Percentiles rank a stretch among this genome's conserved stretches.
Conservation (phyloP, 176 grass and related monocot species). For the Raddia distichophylla region DNA sequence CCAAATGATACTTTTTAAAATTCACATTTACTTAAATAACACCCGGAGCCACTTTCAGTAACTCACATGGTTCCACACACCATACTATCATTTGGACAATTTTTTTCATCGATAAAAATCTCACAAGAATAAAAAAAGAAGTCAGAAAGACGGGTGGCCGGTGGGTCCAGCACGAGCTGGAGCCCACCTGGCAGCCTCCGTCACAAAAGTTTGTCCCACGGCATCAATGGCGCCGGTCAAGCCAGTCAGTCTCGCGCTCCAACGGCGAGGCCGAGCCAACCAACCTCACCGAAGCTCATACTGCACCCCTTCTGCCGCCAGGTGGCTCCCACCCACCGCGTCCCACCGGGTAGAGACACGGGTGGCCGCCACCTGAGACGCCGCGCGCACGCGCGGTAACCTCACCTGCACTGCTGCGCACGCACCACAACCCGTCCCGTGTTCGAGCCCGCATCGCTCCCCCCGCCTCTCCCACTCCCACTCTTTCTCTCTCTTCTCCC, state of each 20-base stretch:
- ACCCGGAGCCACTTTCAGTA: too few species aligned
- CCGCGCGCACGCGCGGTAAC: not conserved
- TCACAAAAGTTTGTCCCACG: not conserved
- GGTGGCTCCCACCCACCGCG: not conserved
- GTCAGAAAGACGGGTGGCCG: too few species aligned
- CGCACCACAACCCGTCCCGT: not conserved
- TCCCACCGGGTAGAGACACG: not conserved
- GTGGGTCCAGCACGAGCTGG: not conserved
- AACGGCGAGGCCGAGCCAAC: not conserved
- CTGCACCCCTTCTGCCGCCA: not conserved
- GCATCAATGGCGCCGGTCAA: not conserved
- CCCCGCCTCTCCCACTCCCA: not conserved
- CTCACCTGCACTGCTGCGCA: not conserved
- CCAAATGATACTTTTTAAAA: too few species aligned
- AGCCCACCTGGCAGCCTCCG: not conserved
- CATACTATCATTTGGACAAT: too few species aligned
- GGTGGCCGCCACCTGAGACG: accelerated
- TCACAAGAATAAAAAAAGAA: too few species aligned
- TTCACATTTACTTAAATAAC: too few species aligned
- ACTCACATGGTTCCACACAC: too few species aligned
- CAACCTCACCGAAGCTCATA: not conserved
- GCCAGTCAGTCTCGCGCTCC: not conserved
- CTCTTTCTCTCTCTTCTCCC: too few species aligned
- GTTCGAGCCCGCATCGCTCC: not conserved
- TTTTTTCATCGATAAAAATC: too few species aligned